Percentiles rank a stretch among this genome's conserved stretches.
Conservation (phyloP, 805 yeast genomes). For the Yamadazyma olivae region DNA sequence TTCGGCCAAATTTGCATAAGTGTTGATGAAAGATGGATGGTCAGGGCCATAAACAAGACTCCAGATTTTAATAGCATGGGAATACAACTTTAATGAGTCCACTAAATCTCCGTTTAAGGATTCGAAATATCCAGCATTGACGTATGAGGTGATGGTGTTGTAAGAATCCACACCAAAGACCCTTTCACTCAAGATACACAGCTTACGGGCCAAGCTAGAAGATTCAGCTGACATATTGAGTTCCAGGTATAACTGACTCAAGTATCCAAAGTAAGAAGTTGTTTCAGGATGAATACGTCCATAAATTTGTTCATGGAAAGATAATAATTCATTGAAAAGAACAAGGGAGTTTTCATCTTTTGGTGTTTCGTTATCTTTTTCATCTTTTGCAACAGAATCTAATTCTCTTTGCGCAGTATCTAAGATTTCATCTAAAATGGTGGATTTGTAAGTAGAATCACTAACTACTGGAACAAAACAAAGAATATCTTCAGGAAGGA, state of each 20-base stretch:
- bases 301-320: conserved; percentile 77
- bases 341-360: conserved; percentile 25
- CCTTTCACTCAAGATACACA: conserved; percentile 76
- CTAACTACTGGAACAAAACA: conserved; percentile 75
- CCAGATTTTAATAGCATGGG: conserved; percentile 61
- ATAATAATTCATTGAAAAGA: conserved; percentile 65
- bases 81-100: conserved; percentile 61
- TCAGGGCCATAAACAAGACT: conserved; percentile 51
- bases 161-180: conserved; percentile 75
- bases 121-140: conserved; percentile 75
- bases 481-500: conserved; percentile 59
- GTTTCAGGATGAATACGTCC: conserved; percentile 80
- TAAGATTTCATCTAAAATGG: conserved; percentile 72
- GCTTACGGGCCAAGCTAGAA: conserved; percentile 59
- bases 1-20: conserved; percentile 58
- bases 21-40: conserved; percentile 70
- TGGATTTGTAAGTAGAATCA: conserved; percentile 63
- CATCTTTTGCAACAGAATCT: conserved; percentile 40
- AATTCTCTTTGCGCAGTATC: conserved; percentile 52
- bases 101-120: conserved; percentile 52
- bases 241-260: conserved; percentile 68
- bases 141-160: conserved; percentile 67
- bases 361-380: conserved; percentile 12
- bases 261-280: conserved; percentile 61
- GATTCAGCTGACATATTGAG: conserved; percentile 58